phyloP scores from a whole-genome alignment of 176 grass and related monocot genomes.

The Lolium rigidum region DNA sequence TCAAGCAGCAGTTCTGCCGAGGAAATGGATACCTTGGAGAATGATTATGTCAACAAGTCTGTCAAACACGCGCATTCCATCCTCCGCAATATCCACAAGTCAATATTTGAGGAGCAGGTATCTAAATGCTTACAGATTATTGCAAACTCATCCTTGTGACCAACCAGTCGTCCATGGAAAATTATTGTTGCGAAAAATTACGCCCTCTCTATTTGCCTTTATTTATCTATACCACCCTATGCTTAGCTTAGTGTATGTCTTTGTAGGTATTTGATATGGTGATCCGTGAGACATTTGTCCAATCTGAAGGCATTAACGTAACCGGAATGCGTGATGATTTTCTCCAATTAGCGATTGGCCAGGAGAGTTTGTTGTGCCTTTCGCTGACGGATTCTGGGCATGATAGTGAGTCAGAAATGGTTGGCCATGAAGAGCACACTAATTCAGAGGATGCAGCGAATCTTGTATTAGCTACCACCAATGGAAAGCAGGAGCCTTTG shows the following conservation, averaged over 20 bases:
- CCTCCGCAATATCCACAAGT: constrained; percentile 71
- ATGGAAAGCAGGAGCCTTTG: constrained; percentile 50
- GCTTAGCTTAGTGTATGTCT: constrained; percentile 32
- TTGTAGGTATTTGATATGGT: constrained; percentile 91
- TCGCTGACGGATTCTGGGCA: constrained; percentile 61
- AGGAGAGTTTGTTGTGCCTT: constrained; percentile 78
- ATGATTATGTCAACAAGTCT: constrained; percentile 64
- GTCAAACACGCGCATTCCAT: constrained; percentile 71
- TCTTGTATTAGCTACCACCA: constrained; percentile 52
- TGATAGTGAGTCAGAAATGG: constrained; percentile 47
- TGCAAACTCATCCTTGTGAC: constrained; percentile 14
- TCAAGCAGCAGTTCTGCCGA: constrained; percentile 40
- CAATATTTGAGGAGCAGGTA: constrained; percentile 93
- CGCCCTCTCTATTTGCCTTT: neutral
- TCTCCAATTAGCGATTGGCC: constrained; percentile 90
- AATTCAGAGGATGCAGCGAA: constrained; percentile 43
- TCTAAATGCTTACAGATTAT: constrained; percentile 26
- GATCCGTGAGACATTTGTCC: constrained; percentile 70
- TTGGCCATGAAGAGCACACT: constrained; percentile 33
- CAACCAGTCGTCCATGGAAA: constrained; percentile 6
- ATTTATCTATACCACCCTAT: constrained; percentile 31
- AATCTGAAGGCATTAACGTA: constrained; percentile 74
- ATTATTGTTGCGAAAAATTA: constrained; percentile 5
- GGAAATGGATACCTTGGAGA: constrained; percentile 48
- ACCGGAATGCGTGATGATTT: constrained; percentile 94